Base-by-base conservation (phyloP, 306 rosid species). In the Notholithocarpus densiflorus region DNA sequence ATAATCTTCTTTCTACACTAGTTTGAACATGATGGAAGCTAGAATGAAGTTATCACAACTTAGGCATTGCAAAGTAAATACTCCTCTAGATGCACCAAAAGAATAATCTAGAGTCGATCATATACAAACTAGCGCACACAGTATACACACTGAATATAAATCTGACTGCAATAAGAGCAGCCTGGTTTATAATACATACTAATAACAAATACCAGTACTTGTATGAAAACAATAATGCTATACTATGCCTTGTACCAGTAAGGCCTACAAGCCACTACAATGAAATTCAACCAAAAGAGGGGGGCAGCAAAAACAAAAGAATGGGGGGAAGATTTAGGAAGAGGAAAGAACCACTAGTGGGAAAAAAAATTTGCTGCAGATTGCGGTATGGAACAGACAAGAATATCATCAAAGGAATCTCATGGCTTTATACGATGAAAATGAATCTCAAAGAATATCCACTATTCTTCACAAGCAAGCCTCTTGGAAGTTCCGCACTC, bases 361-460 rank as follows among this genome's bases (percentile, higher is more conserved):
- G 64, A 81, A 77, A 74, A 74, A 81, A 68, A 55, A 8, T 8
- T 40, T 1, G 52, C 45, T 31, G 68, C 79, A 73, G 73, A 79
- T 55, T 75, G 77, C 62, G 29, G 62, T 68, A 77, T 66, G 55
- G 56, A 79, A 75, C 77, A 78, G 79, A 56, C 68, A 81, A 57
- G 8, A 68, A 40, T 54, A 45, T 59, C 15, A 51, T 66, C 79
- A 13, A 56, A 80, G 79, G 60, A 74, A 68, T 64, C 70, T 73
- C 80, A 52, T 55, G 80, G 71, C 81, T 59, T 15, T 17, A 74
- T 83, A 78, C 72, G 84, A 84, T 83, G 61, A 85, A 85, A 29
- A 53, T 27, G 87, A 88, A 88, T 85, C 75, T 56, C 75, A 90
- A 84, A 84, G 83, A 86, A 89, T 86, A 81, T 72, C 76, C 71